Evolutionary conservation across 768 basidiomycete genomes (phyloP).

Genomic region (Termitomyces sp.): DNA sequence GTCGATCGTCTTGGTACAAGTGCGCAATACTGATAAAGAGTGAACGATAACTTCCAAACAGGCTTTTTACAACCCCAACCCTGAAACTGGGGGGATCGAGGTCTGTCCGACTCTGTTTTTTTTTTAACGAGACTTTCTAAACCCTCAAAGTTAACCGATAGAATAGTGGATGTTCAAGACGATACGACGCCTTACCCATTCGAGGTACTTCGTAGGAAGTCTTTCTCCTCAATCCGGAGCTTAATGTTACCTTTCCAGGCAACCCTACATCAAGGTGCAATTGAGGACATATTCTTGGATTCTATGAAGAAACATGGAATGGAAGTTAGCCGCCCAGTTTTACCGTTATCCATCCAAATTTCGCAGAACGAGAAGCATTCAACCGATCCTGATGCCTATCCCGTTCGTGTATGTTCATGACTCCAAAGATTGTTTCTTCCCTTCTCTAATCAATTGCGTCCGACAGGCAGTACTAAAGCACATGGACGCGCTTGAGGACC

Average conservation of each 20-base stretch:
- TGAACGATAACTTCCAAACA: conserved; percentile 22
- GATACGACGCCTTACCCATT: conserved; percentile 69
- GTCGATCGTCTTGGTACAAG: conserved; percentile 20
- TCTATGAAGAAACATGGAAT: conserved; percentile 49
- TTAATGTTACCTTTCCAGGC: conserved; percentile 32
- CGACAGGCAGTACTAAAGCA: conserved; percentile 46
- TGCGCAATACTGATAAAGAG: not conserved
- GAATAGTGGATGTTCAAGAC: conserved; percentile 60
- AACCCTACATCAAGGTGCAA: conserved; percentile 63
- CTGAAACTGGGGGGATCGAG: conserved; percentile 56
- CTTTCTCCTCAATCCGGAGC: not conserved
- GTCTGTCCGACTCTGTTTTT: conserved; percentile 29
- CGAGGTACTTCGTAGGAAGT: conserved; percentile 41
- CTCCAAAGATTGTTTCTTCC: not conserved
- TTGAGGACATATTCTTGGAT: conserved; percentile 58
- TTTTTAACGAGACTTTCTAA: conserved; percentile 1
- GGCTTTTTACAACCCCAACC: conserved; percentile 75
- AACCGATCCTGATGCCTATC: conserved; percentile 37
- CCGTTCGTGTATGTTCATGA: conserved; percentile 33
- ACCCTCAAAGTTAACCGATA: conserved; percentile 51
- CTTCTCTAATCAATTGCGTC: not conserved
- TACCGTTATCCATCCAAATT: conserved; percentile 49
- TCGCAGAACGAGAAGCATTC: conserved; percentile 40
- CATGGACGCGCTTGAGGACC: conserved; percentile 31
- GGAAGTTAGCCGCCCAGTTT: conserved; percentile 48